Base-by-base conservation (phyloP, 2,329 filamentous ascomycete species). In the Talaromyces sp. region DNA sequence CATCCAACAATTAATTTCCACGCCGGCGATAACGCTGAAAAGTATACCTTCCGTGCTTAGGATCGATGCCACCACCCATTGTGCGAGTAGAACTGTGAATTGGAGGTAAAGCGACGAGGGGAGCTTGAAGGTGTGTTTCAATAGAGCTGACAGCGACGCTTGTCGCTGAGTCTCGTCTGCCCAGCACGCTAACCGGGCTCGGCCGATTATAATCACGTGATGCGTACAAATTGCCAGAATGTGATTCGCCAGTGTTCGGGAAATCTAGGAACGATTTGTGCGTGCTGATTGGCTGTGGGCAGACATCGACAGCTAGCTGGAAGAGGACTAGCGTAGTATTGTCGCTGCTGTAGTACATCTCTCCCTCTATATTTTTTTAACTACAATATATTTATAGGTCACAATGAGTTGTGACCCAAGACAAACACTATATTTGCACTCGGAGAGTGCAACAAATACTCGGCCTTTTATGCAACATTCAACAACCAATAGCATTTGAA, bases 21-120 rank as follows among this genome's bases (percentile, higher is more conserved):
- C 14, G 52, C 31, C 38, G 14, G 27, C 27, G 35, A 38, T 11
- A 41, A 50, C 2, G 21, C 17, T 24, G 35, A 29, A 4, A 57
- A 19, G 24, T 55, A 38, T 55, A 61, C 59, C 51, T 55, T 55
- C 51, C 51, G 43, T 58, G 55, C 52, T 61, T 61, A 31, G 51
- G 51, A 54, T 57, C 51, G 56, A 58, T 55, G 38, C 55, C 59
- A 24, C 49, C 59, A 55, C 50, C 52, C 59, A 61, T 61, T 58
- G 41, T 58, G 56, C 55, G 38, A 61, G 38, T 55, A 41, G 49
- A 26, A 24, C 24, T 38, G 46, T 43, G 59, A 55, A n/a, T n/a
- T 52, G 27, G 49, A 52, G 26, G 17, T 27, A 51, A 53, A 31
- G 54, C 46, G 49, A 52, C 49, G 49, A 52, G 26, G 24, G 24